A percentile compares a stretch with the other conserved stretches of the same genome.
phyloP scores from a whole-genome alignment of 805 yeast genomes.

The Novakomyces olei region DNA sequence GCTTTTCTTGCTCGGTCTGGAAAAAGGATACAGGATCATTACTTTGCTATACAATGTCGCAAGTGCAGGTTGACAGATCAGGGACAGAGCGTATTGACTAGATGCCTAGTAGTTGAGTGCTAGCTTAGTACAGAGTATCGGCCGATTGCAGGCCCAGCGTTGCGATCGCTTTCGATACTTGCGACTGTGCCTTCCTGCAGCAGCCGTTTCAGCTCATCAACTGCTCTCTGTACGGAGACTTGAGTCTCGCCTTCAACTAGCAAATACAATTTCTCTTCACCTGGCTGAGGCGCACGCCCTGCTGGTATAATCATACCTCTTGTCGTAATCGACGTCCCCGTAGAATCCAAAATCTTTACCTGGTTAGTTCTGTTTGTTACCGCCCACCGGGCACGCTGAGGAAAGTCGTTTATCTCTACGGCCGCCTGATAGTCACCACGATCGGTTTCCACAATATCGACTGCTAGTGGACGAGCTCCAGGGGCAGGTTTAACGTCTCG shows the following conservation, averaged over 20 bases:
- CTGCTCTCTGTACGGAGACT: constrained; percentile 12
- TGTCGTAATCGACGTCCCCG: constrained; percentile 56
- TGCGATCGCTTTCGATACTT: constrained; percentile 9
- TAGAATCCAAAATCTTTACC: constrained; percentile 41
- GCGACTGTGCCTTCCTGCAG: constrained; percentile 11
- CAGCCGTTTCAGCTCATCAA: constrained; percentile 12
- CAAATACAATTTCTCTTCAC: constrained; percentile 52
- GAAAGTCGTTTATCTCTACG: constrained; percentile 62
- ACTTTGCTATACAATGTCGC: too few species aligned
- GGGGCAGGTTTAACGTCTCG: neutral
- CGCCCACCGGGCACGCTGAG: constrained; percentile 58
- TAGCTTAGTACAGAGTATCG: constrained; percentile 13
- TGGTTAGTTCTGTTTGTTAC: constrained; percentile 48
- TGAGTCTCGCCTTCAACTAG: constrained; percentile 42
- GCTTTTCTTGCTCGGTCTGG: too few species aligned
- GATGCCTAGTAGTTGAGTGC: too few species aligned
- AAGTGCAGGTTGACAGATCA: too few species aligned
- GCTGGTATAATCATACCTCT: constrained; percentile 58
- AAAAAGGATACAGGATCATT: too few species aligned
- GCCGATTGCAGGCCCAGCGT: constrained; percentile 7
- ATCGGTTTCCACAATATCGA: constrained; percentile 15
- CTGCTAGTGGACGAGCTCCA: too few species aligned
- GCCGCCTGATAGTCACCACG: constrained; percentile 37
- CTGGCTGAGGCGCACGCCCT: constrained; percentile 30
- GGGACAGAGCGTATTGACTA: too few species aligned